phyloP scores from a whole-genome alignment of 2,329 filamentous ascomycete species.

The Aureobasidium sp. region DNA sequence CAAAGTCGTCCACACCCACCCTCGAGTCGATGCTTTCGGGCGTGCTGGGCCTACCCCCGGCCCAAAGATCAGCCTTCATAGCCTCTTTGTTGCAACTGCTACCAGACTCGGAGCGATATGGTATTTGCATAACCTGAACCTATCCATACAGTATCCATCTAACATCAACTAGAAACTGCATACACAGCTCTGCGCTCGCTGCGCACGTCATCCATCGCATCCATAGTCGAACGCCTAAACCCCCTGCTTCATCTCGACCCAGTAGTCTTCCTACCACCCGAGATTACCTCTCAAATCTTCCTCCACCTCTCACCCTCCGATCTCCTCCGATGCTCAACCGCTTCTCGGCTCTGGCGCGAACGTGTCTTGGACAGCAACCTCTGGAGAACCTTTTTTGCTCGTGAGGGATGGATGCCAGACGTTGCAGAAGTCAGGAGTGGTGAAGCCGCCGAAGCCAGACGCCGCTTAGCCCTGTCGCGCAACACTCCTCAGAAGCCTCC shows the following conservation, averaged over 20 bases:
- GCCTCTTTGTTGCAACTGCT: slow-evolving; percentile 7
- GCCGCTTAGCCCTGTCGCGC: background rate
- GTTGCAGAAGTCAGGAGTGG: slow-evolving; percentile 21
- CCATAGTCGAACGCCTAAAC: slow-evolving; percentile 73
- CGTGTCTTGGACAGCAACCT: slow-evolving; percentile 74
- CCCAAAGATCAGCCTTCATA: slow-evolving; percentile 14
- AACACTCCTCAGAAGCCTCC: slow-evolving; percentile 27
- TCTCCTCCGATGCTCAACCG: slow-evolving; percentile 67
- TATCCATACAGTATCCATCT: background rate
- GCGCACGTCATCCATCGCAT: slow-evolving; percentile 68
- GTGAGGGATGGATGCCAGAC: slow-evolving; percentile 65
- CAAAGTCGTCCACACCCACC: slow-evolving; percentile 8
- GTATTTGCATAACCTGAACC: slow-evolving; percentile 8
- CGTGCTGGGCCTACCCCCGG: slow-evolving; percentile 12
- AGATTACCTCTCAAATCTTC: slow-evolving; percentile 85
- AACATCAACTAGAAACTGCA: slow-evolving; percentile 57
- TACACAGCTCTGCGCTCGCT: slow-evolving; percentile 70
- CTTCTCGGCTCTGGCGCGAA: slow-evolving; percentile 74
- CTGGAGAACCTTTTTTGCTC: slow-evolving; percentile 75
- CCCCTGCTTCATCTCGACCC: slow-evolving; percentile 91
- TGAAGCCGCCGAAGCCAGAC: slow-evolving; percentile 4
- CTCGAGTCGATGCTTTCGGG: slow-evolving; percentile 2
- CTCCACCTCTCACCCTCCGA: slow-evolving; percentile 76
- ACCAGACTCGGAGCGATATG: slow-evolving; percentile 8
- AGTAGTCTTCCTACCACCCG: slow-evolving; percentile 72